These are phyloP conservation scores for Podaxis sp. DNA, from an alignment of 768 basidiomycete genomes.

Conservation along the genomic window DNA sequence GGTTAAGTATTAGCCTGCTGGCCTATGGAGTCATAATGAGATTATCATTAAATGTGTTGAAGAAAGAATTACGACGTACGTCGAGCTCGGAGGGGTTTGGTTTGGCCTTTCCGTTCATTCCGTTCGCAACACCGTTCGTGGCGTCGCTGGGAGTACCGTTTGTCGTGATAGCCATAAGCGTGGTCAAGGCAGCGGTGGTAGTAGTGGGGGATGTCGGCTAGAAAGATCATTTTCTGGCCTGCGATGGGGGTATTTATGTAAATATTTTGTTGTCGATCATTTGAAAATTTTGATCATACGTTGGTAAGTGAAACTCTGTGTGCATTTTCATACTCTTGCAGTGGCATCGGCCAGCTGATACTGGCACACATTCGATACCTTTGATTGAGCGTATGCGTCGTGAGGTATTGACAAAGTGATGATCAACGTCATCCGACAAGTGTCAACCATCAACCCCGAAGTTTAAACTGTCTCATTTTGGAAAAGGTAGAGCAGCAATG, in stretches of 20 bases:
- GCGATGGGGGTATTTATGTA: neutral
- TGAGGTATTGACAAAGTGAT: no score
- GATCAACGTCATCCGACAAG: no score
- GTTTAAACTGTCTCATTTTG: no score
- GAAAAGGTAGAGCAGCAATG: no score
- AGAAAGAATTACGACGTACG: neutral
- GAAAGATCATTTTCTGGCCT: neutral
- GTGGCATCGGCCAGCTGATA: neutral
- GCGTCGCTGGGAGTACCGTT: neutral
- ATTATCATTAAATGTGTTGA: neutral
- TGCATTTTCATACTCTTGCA: neutral
- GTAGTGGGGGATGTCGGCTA: neutral
- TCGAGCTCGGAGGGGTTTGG: neutral
- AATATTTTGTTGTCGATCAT: neutral
- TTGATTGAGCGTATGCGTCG: no score
- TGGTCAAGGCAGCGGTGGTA: neutral
- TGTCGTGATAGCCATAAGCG: neutral
- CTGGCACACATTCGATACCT: no score
- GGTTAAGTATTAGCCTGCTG: constrained; percentile 50
- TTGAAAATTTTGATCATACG: neutral
- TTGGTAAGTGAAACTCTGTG: neutral
- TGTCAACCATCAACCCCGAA: no score
- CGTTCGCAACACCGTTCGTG: neutral
- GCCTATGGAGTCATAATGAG: constrained; percentile 37
- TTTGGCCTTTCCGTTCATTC: neutral